phyloP scores from a whole-genome alignment of 768 basidiomycete species.

The Tephrocybe sp. region DNA sequence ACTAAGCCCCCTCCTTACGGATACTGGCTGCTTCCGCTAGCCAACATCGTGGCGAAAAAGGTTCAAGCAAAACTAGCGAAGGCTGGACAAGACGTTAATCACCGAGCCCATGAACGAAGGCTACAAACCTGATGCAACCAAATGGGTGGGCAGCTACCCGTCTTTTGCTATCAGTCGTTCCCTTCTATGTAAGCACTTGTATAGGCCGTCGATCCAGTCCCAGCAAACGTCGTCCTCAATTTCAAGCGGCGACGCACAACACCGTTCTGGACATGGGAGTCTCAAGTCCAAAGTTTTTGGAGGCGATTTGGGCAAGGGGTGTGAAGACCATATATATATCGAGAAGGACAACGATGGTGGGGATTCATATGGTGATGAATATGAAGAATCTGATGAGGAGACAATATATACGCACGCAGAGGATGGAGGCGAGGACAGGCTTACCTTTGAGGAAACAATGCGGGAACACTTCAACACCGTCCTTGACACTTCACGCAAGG shows the following conservation, averaged over 20 bases:
- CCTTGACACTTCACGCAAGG: slow-evolving; percentile 19
- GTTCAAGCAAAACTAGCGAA: slow-evolving; percentile 18
- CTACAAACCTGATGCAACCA: slow-evolving; percentile 14
- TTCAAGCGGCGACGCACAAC: too few species aligned
- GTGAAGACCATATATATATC: neutral
- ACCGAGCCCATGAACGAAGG: slow-evolving; percentile 17
- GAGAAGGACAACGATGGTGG: neutral
- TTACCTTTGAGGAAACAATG: slow-evolving; percentile 21
- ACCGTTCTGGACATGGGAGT: too few species aligned
- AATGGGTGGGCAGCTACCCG: slow-evolving; percentile 14
- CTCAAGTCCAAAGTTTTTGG: neutral
- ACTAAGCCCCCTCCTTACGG: neutral
- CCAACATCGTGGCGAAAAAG: slow-evolving; percentile 16
- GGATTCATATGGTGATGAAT: neutral
- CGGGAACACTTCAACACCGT: slow-evolving; percentile 17
- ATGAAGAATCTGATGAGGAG: neutral
- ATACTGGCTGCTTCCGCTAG: slow-evolving; percentile 4
- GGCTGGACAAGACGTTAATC: slow-evolving; percentile 11
- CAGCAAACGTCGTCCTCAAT: too few species aligned
- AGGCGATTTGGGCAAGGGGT: neutral
- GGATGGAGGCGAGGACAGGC: neutral
- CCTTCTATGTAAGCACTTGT: too few species aligned
- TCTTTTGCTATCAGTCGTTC: too few species aligned
- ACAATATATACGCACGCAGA: neutral
- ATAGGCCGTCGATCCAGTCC: too few species aligned